These are phyloP conservation scores for Magnolia sinica DNA, from an alignment of 164 flowering plant species.

Conservation along the genomic window DNA sequence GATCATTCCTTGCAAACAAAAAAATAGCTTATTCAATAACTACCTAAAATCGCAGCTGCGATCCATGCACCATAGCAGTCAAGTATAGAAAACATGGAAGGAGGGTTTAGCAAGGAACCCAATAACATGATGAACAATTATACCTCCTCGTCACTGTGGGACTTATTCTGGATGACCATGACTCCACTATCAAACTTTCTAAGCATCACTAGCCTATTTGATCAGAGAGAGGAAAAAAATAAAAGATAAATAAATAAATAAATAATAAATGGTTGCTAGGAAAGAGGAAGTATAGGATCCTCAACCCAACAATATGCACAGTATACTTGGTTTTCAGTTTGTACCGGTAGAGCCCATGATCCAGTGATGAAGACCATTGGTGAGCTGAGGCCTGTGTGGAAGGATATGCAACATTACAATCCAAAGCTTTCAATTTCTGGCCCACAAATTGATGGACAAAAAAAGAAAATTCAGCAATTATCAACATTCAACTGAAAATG, in stretches of 20 bases:
- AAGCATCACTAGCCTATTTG: slow-evolving; percentile 79
- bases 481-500: background rate
- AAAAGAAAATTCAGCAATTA: background rate
- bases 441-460: background rate
- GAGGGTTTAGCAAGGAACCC: background rate
- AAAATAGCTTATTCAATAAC: no score
- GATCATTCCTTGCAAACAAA: no score
- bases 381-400: background rate
- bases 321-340: background rate
- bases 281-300: background rate
- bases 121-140: background rate
- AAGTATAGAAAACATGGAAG: background rate
- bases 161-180: slow-evolving; percentile 88
- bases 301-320: background rate
- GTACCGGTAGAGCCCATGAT: background rate
- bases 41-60: no score
- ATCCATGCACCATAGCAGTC: background rate
- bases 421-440: background rate
- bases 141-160: slow-evolving; percentile 97
- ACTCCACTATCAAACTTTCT: slow-evolving; percentile 98
- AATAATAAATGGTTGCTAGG: background rate
- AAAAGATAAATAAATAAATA: background rate
- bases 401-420: background rate
- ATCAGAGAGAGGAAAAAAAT: background rate
- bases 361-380: background rate